Evolutionary conservation across 345 rosid genomes (phyloP).

Genomic region (Orychophragmus violaceus): DNA sequence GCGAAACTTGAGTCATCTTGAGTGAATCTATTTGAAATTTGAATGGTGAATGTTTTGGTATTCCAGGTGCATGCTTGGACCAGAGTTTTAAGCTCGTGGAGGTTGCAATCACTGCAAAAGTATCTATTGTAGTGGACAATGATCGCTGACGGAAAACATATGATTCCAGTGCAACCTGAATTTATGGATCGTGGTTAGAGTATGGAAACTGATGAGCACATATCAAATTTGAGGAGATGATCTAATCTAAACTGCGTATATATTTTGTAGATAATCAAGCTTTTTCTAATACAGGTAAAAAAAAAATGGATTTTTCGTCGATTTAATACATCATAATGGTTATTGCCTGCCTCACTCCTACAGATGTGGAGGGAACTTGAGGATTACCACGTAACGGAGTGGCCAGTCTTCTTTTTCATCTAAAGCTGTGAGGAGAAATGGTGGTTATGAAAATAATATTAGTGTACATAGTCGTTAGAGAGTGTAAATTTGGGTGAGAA

Average conservation of each 20-base stretch:
- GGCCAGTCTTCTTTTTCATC: no score
- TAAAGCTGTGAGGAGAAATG: conserved; percentile 41
- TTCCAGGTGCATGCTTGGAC: conserved; percentile 14
- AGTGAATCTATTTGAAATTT: background rate
- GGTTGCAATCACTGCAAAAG: conserved; percentile 28
- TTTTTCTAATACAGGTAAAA: conserved; percentile 35
- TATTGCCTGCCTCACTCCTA: conserved; percentile 61
- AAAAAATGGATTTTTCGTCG: conserved; percentile 3
- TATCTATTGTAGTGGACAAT: background rate
- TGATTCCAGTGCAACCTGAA: conserved; percentile 10
- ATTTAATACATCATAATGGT: conserved; percentile 48
- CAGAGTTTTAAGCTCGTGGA: background rate
- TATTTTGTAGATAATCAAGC: conserved; percentile 36
- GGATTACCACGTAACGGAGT: conserved; percentile 71
- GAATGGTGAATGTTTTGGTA: conserved; percentile 9
- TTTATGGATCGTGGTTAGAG: conserved; percentile 26
- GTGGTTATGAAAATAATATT: conserved; percentile 35
- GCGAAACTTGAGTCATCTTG: no score
- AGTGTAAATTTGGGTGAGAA: conserved; percentile 42
- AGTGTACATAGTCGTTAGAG: conserved; percentile 39
- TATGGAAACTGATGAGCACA: conserved; percentile 22
- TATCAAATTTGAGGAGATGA: conserved; percentile 20
- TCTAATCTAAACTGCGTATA: conserved; percentile 30
- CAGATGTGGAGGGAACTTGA: conserved; percentile 91
- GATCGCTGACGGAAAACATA: conserved; percentile 19